Evolutionary conservation across 73 alveolate genomes (phyloP).

Genomic region (Paramecium sonneborni): DNA sequence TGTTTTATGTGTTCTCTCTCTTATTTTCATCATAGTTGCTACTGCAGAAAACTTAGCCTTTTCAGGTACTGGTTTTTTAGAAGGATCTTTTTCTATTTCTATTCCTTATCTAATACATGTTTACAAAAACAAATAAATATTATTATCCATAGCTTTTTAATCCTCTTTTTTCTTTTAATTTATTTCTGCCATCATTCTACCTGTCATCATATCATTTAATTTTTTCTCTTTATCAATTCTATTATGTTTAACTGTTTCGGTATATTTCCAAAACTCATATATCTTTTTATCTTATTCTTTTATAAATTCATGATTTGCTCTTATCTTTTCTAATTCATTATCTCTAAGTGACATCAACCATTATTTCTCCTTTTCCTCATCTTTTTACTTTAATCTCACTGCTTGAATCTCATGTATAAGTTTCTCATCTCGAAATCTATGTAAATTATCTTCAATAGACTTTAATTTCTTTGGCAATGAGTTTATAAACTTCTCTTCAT

Average conservation of each 20-base stretch:
- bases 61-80: conserved; percentile 44
- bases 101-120: conserved; percentile 53
- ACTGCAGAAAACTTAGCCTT: conserved; percentile 55
- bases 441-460: background rate
- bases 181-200: background rate
- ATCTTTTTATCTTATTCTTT: conserved; percentile 48
- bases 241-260: conserved; percentile 10
- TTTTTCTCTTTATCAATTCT: conserved; percentile 15
- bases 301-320: conserved; percentile 51
- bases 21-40: conserved; percentile 52
- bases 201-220: conserved; percentile 14
- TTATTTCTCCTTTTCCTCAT: conserved; percentile 10
- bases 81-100: conserved; percentile 51
- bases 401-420: conserved; percentile 30
- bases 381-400: conserved; percentile 4
- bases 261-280: conserved; percentile 12
- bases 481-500: conserved; percentile 27
- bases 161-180: background rate
- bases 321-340: conserved; percentile 34
- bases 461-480: background rate
- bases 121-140: conserved; percentile 12
- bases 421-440: conserved; percentile 36
- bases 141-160: conserved; percentile 2
- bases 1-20: conserved; percentile 16
- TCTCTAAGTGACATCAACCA: conserved; percentile 7